A percentile compares a stretch with the other conserved stretches of the same genome.
phyloP scores from a whole-genome alignment of 768 basidiomycete species.

The Pulveroboletus sp. region DNA sequence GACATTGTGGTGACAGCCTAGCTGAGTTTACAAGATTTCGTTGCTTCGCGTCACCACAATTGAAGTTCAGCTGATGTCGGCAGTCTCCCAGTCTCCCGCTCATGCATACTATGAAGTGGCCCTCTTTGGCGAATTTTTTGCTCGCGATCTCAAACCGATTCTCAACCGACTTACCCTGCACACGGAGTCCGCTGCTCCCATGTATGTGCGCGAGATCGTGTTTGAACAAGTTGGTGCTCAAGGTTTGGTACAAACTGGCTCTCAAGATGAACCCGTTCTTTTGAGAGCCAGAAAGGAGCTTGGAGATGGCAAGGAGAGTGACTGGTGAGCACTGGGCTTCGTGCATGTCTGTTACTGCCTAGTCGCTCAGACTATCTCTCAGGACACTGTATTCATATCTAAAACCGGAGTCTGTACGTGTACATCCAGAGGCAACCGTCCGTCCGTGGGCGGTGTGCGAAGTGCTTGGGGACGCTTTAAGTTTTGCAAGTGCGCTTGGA shows the following conservation, averaged over 20 bases:
- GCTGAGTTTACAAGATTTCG: neutral
- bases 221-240: constrained; percentile 77
- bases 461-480: constrained; percentile 75
- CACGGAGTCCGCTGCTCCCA: constrained; percentile 69
- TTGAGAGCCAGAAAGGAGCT: constrained; percentile 77
- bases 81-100: constrained; percentile 29
- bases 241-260: constrained; percentile 48
- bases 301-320: constrained; percentile 47
- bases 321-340: constrained; percentile 62
- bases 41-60: neutral
- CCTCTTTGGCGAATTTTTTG: constrained; percentile 78
- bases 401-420: constrained; percentile 80
- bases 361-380: neutral
- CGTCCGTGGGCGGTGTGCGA: constrained; percentile 81
- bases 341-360: neutral
- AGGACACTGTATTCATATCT: constrained; percentile 80
- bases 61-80: constrained; percentile 14
- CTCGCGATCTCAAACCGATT: constrained; percentile 71
- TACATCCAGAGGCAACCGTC: constrained; percentile 84
- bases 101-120: constrained; percentile 82
- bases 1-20: too few relatives aligned
- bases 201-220: constrained; percentile 76
- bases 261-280: constrained; percentile 59
- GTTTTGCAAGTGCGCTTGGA: constrained; percentile 78
- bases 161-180: constrained; percentile 81